Base-by-base conservation (phyloP, 2,329 filamentous ascomycete genomes). In the Claviceps africana region DNA sequence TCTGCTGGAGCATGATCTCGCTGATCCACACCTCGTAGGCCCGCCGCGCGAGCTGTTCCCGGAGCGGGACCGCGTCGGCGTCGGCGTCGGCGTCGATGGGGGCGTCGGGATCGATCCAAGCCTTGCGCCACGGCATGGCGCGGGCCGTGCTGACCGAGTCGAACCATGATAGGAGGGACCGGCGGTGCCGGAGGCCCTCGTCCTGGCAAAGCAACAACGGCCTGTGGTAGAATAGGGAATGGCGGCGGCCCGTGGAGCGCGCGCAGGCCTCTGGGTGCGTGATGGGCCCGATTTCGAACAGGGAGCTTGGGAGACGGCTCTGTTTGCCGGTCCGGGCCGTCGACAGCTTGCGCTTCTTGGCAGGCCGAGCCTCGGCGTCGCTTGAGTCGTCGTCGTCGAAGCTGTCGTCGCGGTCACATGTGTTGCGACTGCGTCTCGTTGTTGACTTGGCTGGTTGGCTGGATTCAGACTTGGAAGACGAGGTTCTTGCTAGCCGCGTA, bases 1-100 rank as follows among this genome's bases (percentile, higher is more conserved):
- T 83, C 64, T 83, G 80, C 62, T 83, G 80, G 11, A 83, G 71
- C 80, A 83, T 83, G 57, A 82, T 77, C 65, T 83, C 80, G 59
- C 75, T 79, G 60, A 83, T 81, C 77, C 79, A 83, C 47, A 83
- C 79, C 61, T 82, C 74, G 65, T 83, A 83, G 2, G 79, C 80
- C 47, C 80, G 74, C 31, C 67, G 71, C 53, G 75, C 73, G 11
- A 82, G 67, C 2, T 62, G 63, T n/a, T 53, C 47, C 31, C 70
- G 69, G 9, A 76, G 65, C n/a, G 66, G 64, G 1, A 60, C 55
- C 1, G 60, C 57, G 17, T 67, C 59, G 17, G 51, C 28, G 19
- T 59, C n/a, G n/a, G n/a, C n/a, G n/a, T n/a, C n/a, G n/a, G n/a
- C 42, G 5, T 59, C 28, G 1, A 7, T 9, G 25, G 55, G 22